These are phyloP conservation scores for Sicyos edulis DNA, from an alignment of 306 rosid genomes.

Conservation along the genomic window DNA sequence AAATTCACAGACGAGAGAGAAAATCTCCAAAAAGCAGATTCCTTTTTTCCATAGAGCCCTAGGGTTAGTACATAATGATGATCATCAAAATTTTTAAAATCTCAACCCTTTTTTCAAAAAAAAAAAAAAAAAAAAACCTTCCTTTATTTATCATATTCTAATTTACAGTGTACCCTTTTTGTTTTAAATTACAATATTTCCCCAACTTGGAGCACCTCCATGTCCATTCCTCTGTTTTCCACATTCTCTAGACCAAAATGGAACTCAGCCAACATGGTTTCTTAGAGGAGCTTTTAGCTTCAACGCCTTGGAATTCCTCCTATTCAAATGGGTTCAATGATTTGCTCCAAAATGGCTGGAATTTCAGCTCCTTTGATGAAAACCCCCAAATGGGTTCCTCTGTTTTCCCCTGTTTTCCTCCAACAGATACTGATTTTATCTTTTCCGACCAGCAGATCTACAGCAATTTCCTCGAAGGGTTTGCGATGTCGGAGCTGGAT, in stretches of 20 bases:
- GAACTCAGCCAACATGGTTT: conserved; percentile 81
- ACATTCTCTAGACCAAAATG: conserved; percentile 37
- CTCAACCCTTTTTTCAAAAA: too few relatives aligned
- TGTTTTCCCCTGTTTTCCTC: conserved; percentile 39
- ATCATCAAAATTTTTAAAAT: too few relatives aligned
- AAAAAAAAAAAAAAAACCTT: too few relatives aligned
- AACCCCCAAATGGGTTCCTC: conserved; percentile 41
- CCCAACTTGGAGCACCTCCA: conserved; percentile 19
- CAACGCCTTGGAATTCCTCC: conserved; percentile 11
- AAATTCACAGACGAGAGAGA: conserved; percentile 39
- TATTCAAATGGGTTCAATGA: conserved; percentile 53
- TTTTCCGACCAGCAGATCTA: conserved; percentile 25
- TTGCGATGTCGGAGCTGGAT: conserved; percentile 56
- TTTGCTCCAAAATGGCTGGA: conserved; percentile 55
- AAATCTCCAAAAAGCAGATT: conserved; percentile 40
- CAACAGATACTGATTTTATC: conserved; percentile 36
- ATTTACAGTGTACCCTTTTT: neutral
- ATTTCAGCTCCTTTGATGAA: conserved; percentile 53
- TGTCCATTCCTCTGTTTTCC: conserved; percentile 14
- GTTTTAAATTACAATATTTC: conserved; percentile 18
- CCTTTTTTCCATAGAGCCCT: conserved; percentile 44
- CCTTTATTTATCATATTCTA: neutral
- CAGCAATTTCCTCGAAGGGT: conserved; percentile 31
- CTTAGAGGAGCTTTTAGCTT: conserved; percentile 59
- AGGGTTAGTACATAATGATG: too few relatives aligned